Base-by-base conservation (phyloP, 2,329 filamentous ascomycete genomes). In the Fusarium pseudocircinatum region DNA sequence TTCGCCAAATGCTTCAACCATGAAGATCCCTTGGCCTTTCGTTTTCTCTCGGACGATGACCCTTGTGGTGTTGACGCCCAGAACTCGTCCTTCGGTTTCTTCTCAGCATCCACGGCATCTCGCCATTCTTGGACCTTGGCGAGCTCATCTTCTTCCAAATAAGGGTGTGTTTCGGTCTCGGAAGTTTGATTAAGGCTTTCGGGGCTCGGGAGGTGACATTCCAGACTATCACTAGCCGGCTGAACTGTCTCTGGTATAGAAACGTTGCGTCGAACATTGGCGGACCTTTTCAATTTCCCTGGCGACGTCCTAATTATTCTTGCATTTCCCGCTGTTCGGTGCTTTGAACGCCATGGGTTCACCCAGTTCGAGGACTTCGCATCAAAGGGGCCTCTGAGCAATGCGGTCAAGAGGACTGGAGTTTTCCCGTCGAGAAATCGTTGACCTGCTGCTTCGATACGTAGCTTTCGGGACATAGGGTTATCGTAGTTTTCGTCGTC, bases 371-470 rank as follows among this genome's bases (percentile, higher is more conserved):
- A 76, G 9, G 58, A 44, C 12, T 53, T 71, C 37, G 61, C 44
- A 28, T 86, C 84, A 72, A 93, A 92, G 1, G 92, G 92, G 1
- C 92, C 92, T 67, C 82, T 85, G 7, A 94, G 82, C 11, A 82
- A 81, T 12, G 92, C 88, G 18, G 92, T 92, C 7, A 91, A 79
- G 6, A 95, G 84, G 30, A 87, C 77, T 0, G 91, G 86, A 4
- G 85, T 78, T 36, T 85, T 82, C 1, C 92, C 92, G 12, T 84
- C 81, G 42, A 93, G 81, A 74, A 88, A 93, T 39, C 85, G 84
- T 37, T 85, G 81, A 3, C 89, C 92, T 18, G 91, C 87, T 1
- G 84, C 80, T 78, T 93, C 90, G 66, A 91, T 90, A 67, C 89
- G 85, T 28, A 83, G 79, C 32, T 85, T 85, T 78, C 87, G 85